These are phyloP conservation scores for Aurinia saxatilis DNA, from an alignment of 345 rosid species.

Conservation along the genomic window DNA sequence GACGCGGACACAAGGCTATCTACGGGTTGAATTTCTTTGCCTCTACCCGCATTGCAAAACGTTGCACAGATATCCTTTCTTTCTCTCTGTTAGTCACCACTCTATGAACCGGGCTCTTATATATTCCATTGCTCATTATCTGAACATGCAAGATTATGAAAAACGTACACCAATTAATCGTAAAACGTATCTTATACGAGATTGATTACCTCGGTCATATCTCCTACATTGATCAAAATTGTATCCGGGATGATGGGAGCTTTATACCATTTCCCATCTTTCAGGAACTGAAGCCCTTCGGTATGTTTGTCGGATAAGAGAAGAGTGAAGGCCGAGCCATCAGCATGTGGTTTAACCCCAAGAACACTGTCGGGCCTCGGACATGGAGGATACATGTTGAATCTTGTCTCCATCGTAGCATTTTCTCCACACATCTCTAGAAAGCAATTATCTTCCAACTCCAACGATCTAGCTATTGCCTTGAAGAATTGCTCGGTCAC, in stretches of 20 bases:
- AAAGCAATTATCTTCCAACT: conserved; percentile 39
- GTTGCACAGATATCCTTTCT: no score
- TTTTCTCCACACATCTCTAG: conserved; percentile 39
- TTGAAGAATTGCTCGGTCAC: conserved; percentile 30
- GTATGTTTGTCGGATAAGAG: conserved; percentile 48
- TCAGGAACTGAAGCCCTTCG: conserved; percentile 44
- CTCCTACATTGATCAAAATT: conserved; percentile 44
- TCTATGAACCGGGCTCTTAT: no score
- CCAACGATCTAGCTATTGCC: conserved; percentile 48
- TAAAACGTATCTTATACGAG: no score
- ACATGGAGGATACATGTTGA: conserved; percentile 56
- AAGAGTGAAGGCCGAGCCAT: conserved; percentile 51
- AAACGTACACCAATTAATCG: no score
- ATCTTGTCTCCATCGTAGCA: conserved; percentile 35
- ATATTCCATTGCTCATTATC: no score
- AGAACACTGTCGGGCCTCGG: conserved; percentile 46
- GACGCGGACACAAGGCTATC: no score
- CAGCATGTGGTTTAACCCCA: conserved; percentile 53
- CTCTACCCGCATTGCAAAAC: no score
- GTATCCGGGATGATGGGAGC: conserved; percentile 41
- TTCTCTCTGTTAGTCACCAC: no score
- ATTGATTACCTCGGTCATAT: no score
- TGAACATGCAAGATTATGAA: no score
- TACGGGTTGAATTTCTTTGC: no score
- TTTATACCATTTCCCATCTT: conserved; percentile 44